Conservation (phyloP, 176 grass and related monocot genomes). For the Avena sativa region DNA sequence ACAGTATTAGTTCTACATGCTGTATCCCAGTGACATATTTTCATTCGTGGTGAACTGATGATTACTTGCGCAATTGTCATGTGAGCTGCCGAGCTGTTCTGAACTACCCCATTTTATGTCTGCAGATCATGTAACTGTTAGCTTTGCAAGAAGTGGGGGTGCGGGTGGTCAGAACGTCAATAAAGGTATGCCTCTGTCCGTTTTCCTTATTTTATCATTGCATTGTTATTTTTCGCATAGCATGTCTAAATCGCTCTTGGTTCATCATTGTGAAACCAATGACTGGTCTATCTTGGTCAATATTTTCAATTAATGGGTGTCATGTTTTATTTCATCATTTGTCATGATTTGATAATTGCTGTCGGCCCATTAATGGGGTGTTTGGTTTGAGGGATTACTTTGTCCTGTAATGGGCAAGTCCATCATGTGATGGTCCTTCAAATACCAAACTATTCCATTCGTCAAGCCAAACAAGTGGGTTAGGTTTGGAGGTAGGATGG, state of each 20-base stretch:
- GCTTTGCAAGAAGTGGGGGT: constrained; percentile 96
- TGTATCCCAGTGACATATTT: neutral
- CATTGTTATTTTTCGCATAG: neutral
- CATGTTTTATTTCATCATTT: constrained; percentile 18
- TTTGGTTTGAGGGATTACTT: neutral
- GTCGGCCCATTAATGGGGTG: neutral
- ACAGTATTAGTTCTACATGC: constrained; percentile 7
- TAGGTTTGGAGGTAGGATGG: neutral
- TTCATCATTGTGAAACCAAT: constrained; percentile 19
- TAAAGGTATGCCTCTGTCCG: constrained; percentile 60
- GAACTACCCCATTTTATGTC: constrained; percentile 34
- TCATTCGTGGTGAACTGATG: neutral
- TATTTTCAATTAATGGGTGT: neutral
- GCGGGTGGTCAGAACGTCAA: constrained; percentile 99
- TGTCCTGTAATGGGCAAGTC: constrained; percentile 1
- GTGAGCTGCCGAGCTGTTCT: constrained; percentile 36
- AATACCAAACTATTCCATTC: constrained; percentile 7
- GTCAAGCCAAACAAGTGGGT: neutral
- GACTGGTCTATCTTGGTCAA: neutral
- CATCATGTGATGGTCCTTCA: neutral
- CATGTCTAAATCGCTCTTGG: neutral
- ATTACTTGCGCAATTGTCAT: neutral
- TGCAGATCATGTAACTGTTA: constrained; percentile 86
- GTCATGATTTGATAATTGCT: constrained; percentile 16
- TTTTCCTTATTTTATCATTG: constrained; percentile 9